Base-by-base conservation (phyloP, 2,329 filamentous ascomycete species). In the Aspergillus clavatus region DNA sequence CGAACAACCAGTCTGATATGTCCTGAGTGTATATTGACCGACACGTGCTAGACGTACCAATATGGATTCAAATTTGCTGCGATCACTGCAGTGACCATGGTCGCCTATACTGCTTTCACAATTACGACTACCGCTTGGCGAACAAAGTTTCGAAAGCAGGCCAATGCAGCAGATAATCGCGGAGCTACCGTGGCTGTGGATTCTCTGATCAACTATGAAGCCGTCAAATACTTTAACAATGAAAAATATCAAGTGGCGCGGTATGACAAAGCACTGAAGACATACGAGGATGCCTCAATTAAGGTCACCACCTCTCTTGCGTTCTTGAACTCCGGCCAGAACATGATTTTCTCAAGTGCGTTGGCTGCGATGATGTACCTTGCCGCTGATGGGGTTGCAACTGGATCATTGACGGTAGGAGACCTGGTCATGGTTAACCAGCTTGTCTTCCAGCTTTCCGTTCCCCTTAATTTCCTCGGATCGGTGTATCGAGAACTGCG, bases 151-250 rank as follows among this genome's bases (percentile, higher is more conserved):
- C 81, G 94, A 38, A 86, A 91, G 58, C 87, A 94, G 68, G 89
- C 93, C 29, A 98, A 98, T 65, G 89, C 89, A 5, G 94, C 93
- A 0, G 94, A 98, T 59, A 98, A 97, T 69, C 88, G 84, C 63
- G 93, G 89, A 0, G 94, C 91, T 1, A 97, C 91, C 0, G 89
- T 97, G 6, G 91, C 91, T 0, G 90, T 97, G 1, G 93, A 98
- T 70, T 95, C 90, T 0, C 74, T 98, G 40, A 95, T 98, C 75
- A 98, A 98, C 72, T 98, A 96, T 62, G 93, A 98, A 69, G 91
- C 94, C 11, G 93, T 98, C 63, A 98, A 98, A 71, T 95, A 97
- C 72, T 98, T 97, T 73, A 98, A 98, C 74, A 98, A 98, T 61
- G 94, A 98, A 63, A 88, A 86, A 54, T 97, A 89, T 55, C 93